Percentiles rank a stretch among this genome's conserved stretches.
Conservation (phyloP, 148 eudicot genomes). For the Rhododendron ovatum region DNA sequence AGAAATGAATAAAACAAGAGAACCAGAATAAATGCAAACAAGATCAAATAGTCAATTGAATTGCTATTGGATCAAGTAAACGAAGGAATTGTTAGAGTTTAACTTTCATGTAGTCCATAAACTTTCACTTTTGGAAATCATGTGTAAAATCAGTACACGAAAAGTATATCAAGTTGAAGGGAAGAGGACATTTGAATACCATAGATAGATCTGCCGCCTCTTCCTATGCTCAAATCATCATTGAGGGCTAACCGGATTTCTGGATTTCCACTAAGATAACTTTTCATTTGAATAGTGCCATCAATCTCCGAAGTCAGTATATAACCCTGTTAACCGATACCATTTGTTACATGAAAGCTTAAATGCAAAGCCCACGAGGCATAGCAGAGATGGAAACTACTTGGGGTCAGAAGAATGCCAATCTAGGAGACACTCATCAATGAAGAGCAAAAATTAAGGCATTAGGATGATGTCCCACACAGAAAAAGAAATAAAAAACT, state of each 20-base stretch:
- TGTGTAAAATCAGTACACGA: background rate
- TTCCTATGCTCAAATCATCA: slow-evolving; percentile 77
- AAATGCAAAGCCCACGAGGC: background rate
- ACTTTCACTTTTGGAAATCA: background rate
- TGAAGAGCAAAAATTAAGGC: background rate
- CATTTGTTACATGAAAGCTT: background rate
- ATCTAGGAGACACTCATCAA: background rate
- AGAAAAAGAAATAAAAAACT: background rate
- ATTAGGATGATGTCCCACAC: background rate
- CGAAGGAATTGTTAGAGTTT: background rate
- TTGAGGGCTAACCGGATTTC: slow-evolving; percentile 87
- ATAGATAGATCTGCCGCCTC: slow-evolving; percentile 60
- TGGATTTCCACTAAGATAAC: slow-evolving; percentile 93
- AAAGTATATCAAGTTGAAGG: background rate
- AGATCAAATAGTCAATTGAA: background rate
- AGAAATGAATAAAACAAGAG: background rate
- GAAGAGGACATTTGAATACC: slow-evolving; percentile 41
- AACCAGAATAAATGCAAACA: background rate
- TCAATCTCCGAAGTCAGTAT: slow-evolving; percentile 96
- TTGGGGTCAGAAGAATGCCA: background rate
- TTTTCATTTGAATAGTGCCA: slow-evolving; percentile 96
- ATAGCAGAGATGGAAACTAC: background rate
- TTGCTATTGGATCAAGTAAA: background rate
- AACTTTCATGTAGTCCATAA: background rate
- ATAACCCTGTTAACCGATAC: slow-evolving; percentile 56